Conservation (phyloP, 2,329 filamentous ascomycete genomes). For the Teratosphaeria viscida region DNA sequence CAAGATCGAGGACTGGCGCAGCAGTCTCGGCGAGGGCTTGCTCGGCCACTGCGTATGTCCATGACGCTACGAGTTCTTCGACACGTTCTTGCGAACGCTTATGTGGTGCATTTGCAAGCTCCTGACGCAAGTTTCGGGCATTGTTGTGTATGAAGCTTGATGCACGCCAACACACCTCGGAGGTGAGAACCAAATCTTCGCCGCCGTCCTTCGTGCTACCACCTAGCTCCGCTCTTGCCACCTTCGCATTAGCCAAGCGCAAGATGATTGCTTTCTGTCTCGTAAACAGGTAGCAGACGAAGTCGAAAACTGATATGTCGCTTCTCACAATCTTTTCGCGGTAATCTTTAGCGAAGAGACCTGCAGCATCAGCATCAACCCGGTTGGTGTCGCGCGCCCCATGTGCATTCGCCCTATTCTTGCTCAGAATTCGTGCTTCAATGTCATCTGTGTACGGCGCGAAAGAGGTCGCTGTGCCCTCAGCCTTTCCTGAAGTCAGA, state of each 20-base stretch:
- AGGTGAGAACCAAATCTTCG: conserved; percentile 70
- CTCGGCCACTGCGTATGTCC: conserved; percentile 65
- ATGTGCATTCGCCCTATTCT: conserved; percentile 7
- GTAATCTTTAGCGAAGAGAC: conserved; percentile 57
- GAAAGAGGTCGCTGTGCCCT: conserved; percentile 62
- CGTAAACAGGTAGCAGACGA: conserved; percentile 85
- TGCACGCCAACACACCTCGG: conserved; percentile 73
- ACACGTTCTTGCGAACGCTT: conserved; percentile 36
- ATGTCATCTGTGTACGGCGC: conserved; percentile 64
- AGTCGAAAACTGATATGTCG: conserved; percentile 93
- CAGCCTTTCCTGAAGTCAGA: conserved; percentile 49
- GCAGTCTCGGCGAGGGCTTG: conserved; percentile 65
- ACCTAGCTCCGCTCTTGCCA: conserved; percentile 32
- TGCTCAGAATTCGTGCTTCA: conserved; percentile 16
- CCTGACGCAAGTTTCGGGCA: conserved; percentile 67
- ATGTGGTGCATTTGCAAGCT: conserved; percentile 47
- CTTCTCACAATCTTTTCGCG: conserved; percentile 86
- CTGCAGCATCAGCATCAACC: conserved; percentile 1
- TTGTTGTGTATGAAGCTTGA: conserved; percentile 75
- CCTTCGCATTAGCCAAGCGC: conserved; percentile 61
- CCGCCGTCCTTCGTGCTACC: conserved; percentile 22
- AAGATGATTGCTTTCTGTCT: conserved; percentile 75
- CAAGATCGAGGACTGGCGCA: conserved; percentile 14
- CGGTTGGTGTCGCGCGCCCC: conserved; percentile 9
- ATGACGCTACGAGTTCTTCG: conserved; percentile 67